phyloP scores from a whole-genome alignment of 1,284 basidiomycete species.

The Butyriboletus appendiculatus region DNA sequence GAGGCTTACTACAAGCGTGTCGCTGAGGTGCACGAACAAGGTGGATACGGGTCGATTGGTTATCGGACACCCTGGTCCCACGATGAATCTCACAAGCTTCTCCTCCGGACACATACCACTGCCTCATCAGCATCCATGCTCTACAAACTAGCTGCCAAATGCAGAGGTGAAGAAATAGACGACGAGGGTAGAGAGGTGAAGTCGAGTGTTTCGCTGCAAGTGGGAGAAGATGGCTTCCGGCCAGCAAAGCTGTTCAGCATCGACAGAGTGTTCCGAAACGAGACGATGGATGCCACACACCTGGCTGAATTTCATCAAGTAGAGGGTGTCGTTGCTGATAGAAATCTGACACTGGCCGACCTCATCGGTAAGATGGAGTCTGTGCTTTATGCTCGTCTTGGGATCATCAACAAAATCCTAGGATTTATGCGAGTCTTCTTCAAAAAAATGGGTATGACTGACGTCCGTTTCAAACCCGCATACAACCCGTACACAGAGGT shows the following conservation, averaged over 20 bases:
- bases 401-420: conserved; percentile 32
- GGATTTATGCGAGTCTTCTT: conserved; percentile 99
- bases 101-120: conserved; percentile 97
- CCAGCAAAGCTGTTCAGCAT: conserved; percentile 98
- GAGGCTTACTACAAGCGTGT: conserved; percentile 91
- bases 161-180: conserved; percentile 61
- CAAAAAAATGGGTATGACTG: conserved; percentile 94
- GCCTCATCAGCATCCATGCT: conserved; percentile 95
- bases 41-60: conserved; percentile 94
- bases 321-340: conserved; percentile 98
- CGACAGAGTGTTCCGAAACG: conserved; percentile 98
- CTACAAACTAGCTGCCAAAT: conserved; percentile 83
- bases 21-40: conserved; percentile 84
- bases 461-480: conserved; percentile 96
- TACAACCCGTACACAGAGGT: conserved; percentile 98
- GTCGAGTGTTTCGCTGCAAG: conserved; percentile 30
- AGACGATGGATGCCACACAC: conserved; percentile 99
- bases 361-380: conserved; percentile 71
- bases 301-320: conserved; percentile 99
- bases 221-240: conserved; percentile 76
- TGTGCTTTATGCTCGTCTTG: neutral
- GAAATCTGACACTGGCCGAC: conserved; percentile 93
- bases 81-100: conserved; percentile 88
- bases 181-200: conserved; percentile 41
- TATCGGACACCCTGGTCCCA: conserved; percentile 97